Evolutionary conservation across 2,329 filamentous ascomycete species (phyloP), one percentile per base, ranked within the genome.

Genomic region (Exophiala calicioides): DNA sequence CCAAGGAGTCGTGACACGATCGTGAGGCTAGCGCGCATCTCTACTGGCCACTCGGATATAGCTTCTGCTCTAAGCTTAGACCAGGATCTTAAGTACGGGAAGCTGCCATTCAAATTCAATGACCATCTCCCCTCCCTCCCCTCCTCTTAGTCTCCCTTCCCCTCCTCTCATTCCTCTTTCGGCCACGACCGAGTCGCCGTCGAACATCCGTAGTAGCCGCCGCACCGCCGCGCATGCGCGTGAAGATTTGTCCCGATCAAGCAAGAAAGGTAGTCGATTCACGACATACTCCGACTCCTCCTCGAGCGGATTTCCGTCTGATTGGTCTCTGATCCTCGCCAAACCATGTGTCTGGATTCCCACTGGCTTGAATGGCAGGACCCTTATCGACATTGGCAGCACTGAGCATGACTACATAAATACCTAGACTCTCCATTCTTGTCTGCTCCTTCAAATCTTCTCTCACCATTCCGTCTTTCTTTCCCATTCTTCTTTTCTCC

Each of bases 81-180:
- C n/a, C n/a, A n/a, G n/a, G n/a, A n/a, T n/a, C n/a, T n/a, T n/a
- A n/a, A n/a, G n/a, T n/a, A n/a, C n/a, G n/a, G n/a, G n/a, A n/a
- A n/a, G n/a, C n/a, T n/a, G n/a, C n/a, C n/a, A 47, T 31, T 20
- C 31, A 20, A 39, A 16, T 36, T 37, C 18, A 24, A 21, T 27
- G 37, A 34, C 36, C n/a, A 33, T 3, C n/a, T 3, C 10, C 3
- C 18, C 15, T 13, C 19, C 12, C 8, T 29, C 36, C 15, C 19
- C 21, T 15, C 12, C 32, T 10, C 18, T n/a, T 4, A 16, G 34
- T 32, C 16, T 10, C 4, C 31, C 10, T 13, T 24, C 5, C 27
- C 24, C 9, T 26, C 24, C 49, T 53, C 42, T 43, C 50, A 36
- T 50, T 20, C 50, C 46, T 53, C 12, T 47, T 50, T 47, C 16